These are phyloP conservation scores for Metschnikowia vanudenii DNA, from an alignment of 805 yeast genomes.

Conservation along the genomic window DNA sequence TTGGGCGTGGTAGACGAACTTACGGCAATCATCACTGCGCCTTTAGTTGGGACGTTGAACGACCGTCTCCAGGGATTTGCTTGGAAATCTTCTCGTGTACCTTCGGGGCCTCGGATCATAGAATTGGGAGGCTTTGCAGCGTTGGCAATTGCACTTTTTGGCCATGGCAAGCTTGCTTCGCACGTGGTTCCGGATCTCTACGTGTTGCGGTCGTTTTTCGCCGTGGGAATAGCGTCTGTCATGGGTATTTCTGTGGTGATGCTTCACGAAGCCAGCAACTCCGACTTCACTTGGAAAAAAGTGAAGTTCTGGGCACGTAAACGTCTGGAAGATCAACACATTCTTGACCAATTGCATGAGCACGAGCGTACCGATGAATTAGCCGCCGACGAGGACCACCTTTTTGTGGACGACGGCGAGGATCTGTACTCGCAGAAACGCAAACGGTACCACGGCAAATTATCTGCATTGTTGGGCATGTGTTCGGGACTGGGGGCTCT, in stretches of 20 bases:
- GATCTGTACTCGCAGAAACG: not conserved
- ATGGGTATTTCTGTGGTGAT: conserved; percentile 61
- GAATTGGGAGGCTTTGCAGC: conserved; percentile 48
- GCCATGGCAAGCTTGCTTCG: conserved; percentile 43
- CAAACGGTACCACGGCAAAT: conserved; percentile 41
- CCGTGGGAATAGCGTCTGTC: conserved; percentile 55
- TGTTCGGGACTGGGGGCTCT: conserved; percentile 68
- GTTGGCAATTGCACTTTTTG: conserved; percentile 45
- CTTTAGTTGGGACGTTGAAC: conserved; percentile 60
- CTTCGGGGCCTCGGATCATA: conserved; percentile 54
- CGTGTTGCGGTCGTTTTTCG: conserved; percentile 53
- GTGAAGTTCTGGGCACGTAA: conserved; percentile 27
- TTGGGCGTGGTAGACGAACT: conserved; percentile 58
- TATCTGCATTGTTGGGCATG: conserved; percentile 61
- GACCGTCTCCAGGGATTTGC: conserved; percentile 45
- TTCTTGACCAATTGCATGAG: not conserved
- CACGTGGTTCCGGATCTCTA: conserved; percentile 49
- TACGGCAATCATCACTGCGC: conserved; percentile 51
- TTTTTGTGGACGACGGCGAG: conserved; percentile 3
- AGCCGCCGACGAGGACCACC: conserved; percentile 1
- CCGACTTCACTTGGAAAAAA: conserved; percentile 37
- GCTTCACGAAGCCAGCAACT: conserved; percentile 52
- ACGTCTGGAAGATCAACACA: conserved; percentile 2
- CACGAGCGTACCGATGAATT: not conserved
- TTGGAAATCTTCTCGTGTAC: conserved; percentile 5